Evolutionary conservation across 2,329 filamentous ascomycete species (phyloP), one percentile per base, ranked within the genome.

Genomic region (Coleophoma crateriformis): DNA sequence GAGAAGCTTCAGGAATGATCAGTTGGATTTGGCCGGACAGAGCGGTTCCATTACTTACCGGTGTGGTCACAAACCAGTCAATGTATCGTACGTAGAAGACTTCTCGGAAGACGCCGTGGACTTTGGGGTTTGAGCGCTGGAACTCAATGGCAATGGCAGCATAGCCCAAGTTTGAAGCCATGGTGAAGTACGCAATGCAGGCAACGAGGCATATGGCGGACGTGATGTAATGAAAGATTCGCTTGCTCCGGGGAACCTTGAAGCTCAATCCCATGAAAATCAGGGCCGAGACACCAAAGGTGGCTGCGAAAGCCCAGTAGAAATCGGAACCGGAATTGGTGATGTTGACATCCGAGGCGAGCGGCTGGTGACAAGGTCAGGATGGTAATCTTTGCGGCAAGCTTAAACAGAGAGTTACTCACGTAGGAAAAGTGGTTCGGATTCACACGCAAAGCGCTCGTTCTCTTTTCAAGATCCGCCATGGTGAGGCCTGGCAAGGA

Each of bases 331-430:
- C 83, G 59, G 67, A 77, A 15, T 64, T 68, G 11, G 80, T 84
- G 58, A 85, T 82, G 54, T 70, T 69, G 38, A 85, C 76, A 59
- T 84, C 71, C 14, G 74, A 74, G 2, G 39, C 37, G 1, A 6
- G 10, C 7, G 56, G 58, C 41, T 43, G 87, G 82, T 1, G 92
- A 92, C n/a, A 96, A 69, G 45, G 96, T 81, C 0, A 90, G 87
- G 7, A 88, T 87, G 50, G 85, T 77, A 59, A 39, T 90, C 85
- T 68, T 97, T 92, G 20, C 96, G 76, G 63, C 96, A 97, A 56
- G 11, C 35, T 17, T 8, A 39, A n/a, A n/a, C 11, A 40, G 38
- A 40, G n/a, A 17, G n/a, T 13, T 17, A 43, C 41, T 43, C 19
- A 43, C 41, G n/a, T 62, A 61, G n/a, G 43, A n/a, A 45, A 61